Percentiles rank a stretch among this genome's conserved stretches.
Evolutionary conservation across 2,329 filamentous ascomycete genomes (phyloP).

Genomic region (Neoscytalidium dimidiatum): DNA sequence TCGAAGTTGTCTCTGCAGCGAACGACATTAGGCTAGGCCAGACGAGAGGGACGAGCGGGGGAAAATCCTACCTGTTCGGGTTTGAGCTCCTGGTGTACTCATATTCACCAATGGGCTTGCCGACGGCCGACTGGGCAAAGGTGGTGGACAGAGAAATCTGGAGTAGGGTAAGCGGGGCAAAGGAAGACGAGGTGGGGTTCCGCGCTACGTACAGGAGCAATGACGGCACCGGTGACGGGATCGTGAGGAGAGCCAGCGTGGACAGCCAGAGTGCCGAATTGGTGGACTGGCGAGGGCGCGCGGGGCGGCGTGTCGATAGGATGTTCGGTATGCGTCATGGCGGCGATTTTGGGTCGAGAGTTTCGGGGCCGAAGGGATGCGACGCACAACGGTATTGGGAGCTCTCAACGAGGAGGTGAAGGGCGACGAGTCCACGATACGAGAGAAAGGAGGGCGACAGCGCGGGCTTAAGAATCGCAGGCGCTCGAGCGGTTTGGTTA

Average conservation of each 20-base stretch:
- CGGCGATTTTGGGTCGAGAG: slow-evolving; percentile 12
- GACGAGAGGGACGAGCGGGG: slow-evolving; percentile 5
- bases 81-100: slow-evolving; percentile 95
- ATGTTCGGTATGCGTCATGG: slow-evolving; percentile 48
- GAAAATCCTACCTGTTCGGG: slow-evolving; percentile 67
- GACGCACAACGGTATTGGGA: neutral
- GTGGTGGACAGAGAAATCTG: slow-evolving; percentile 94
- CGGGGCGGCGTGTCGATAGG: slow-evolving; percentile 73
- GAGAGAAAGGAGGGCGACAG: neutral
- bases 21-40: neutral
- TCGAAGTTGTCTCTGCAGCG: slow-evolving; percentile 79
- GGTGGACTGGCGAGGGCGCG: slow-evolving; percentile 71
- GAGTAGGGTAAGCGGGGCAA: slow-evolving; percentile 21
- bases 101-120: slow-evolving; percentile 82
- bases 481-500: slow-evolving; percentile 1
- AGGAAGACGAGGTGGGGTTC: neutral
- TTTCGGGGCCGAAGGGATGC: neutral
- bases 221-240: slow-evolving; percentile 89
- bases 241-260: slow-evolving; percentile 92
- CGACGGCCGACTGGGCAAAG: slow-evolving; percentile 87
- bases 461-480: neutral
- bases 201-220: slow-evolving; percentile 65
- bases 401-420: neutral
- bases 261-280: slow-evolving; percentile 91
- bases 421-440: neutral